Evolutionary conservation across 768 basidiomycete species (phyloP), one percentile per base, ranked within the genome.

Genomic region (Mycena filopes): DNA sequence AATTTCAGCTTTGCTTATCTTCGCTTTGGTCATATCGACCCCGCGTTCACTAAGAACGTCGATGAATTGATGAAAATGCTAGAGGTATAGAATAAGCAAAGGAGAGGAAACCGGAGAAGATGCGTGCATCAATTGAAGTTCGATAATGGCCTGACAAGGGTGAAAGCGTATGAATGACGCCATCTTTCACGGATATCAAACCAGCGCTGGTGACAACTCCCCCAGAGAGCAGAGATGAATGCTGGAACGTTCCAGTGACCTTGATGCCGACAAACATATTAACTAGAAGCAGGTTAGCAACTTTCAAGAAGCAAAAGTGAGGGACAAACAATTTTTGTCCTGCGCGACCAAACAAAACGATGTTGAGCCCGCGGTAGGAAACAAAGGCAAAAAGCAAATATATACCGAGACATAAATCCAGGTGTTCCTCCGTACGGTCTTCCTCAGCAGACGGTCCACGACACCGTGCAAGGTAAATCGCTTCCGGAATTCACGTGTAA

Each of bases 201-300:
- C 88, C 89, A 7, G 89, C 89, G 0, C 87, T 88, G 4, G 88
- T 88, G 8, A 89, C 88, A 38, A 86, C 73, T 2, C 89, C 87
- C 1, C 88, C 87, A 5, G 81, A 75, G 2, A 84, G 75, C 65
- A 88, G 86, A 0, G 88, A 88, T 0, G 89, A 89, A 72, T 91
- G 90, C 65, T 90, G 89, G 66, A 91, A 90, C 23, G 18, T 41
- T 18, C 36, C 56, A 61, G 62, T 68, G 80, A 82, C 80, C 79
- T 92, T 91, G 68, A 92, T 88, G 0, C 88, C 90, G 49, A 92
- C 79, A 73, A 87, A 92, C 16, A 90, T 78, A 67, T 90, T 89
- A 74, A 86, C 86, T 87, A 38, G 1, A 43, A 15, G 2, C 13
- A 23, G 15, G 29, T 55, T 33, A 68, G 62, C 20, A 23, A 49